Conservation (phyloP, 371 early-diverging fungal genomes). For the Phascolomyces articulosus region DNA sequence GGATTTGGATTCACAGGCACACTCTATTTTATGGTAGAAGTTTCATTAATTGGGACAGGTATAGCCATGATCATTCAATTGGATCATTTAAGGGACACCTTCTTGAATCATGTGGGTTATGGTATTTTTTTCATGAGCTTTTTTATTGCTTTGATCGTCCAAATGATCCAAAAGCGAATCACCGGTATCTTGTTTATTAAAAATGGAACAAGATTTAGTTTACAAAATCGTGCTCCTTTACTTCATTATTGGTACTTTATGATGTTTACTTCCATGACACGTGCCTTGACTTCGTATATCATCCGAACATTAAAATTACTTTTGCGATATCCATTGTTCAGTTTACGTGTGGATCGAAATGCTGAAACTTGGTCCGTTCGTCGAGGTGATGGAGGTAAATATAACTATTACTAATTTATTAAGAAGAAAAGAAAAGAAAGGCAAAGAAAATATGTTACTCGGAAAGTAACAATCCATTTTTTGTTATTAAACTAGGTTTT, state of each 20-base stretch:
- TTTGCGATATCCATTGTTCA: conserved; percentile 48
- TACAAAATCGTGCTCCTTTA: conserved; percentile 44
- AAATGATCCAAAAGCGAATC: conserved; percentile 45
- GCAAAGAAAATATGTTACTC: neutral
- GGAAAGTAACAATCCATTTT: too few species aligned
- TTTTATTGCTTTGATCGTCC: conserved; percentile 46
- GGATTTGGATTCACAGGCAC: conserved; percentile 57
- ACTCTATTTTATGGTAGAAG: conserved; percentile 49
- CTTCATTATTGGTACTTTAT: conserved; percentile 56
- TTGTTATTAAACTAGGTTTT: conserved; percentile 26
- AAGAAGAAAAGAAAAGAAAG: too few species aligned
- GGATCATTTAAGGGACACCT: conserved; percentile 32
- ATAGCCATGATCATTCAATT: conserved; percentile 36
- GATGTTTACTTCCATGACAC: conserved; percentile 56
- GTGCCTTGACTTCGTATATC: conserved; percentile 53
- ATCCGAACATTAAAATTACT: conserved; percentile 42
- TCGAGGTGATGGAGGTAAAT: conserved; percentile 51
- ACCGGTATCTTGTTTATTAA: conserved; percentile 45
- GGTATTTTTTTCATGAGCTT: conserved; percentile 50
- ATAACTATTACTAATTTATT: neutral
- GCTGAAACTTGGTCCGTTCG: conserved; percentile 59
- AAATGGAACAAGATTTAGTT: conserved; percentile 26
- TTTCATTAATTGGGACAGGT: conserved; percentile 33
- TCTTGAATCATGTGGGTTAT: conserved; percentile 35
- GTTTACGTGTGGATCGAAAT: conserved; percentile 50